A percentile compares a stretch with the other conserved stretches of the same genome.
Evolutionary conservation across 2,329 filamentous ascomycete genomes (phyloP).

Genomic region (Plenodomus lindquistii): DNA sequence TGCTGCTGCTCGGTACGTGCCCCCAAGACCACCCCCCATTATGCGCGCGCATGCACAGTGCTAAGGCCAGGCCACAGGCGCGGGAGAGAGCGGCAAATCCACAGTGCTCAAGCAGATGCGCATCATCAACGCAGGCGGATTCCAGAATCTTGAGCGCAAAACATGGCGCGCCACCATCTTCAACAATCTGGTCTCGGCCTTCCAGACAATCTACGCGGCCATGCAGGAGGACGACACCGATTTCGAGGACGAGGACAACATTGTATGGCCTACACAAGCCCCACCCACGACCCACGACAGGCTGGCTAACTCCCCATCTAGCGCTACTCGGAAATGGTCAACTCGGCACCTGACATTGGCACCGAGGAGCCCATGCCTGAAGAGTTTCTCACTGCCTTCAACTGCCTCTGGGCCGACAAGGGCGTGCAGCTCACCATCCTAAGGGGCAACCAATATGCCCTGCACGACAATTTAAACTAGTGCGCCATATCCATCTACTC

Average conservation of each 20-base stretch:
- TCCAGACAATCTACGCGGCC: conserved; percentile 85
- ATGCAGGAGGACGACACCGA: conserved; percentile 84
- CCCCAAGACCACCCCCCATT: background rate
- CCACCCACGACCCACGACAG: background rate
- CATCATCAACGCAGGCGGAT: conserved; percentile 92
- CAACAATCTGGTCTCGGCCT: conserved; percentile 89
- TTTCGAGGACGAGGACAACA: conserved; percentile 78
- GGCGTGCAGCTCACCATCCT: conserved; percentile 86
- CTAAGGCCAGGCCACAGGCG: conserved; percentile 62
- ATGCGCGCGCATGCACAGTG: conserved; percentile 7
- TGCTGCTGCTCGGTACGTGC: conserved; percentile 81
- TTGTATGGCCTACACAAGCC: conserved; percentile 58
- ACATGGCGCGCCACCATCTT: conserved; percentile 97
- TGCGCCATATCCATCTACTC: conserved; percentile 46
- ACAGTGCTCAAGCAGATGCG: conserved; percentile 99
- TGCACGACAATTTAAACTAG: conserved; percentile 96
- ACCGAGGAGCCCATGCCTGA: conserved; percentile 78
- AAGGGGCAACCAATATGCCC: conserved; percentile 93
- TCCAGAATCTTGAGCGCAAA: conserved; percentile 84
- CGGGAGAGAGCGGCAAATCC: conserved; percentile 93
- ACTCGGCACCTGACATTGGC: conserved; percentile 79
- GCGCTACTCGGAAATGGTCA: conserved; percentile 77
- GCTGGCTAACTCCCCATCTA: conserved; percentile 44
- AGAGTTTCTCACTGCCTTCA: conserved; percentile 80
- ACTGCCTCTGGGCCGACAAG: conserved; percentile 78